Conservation (phyloP, 106 monocot genomes). For the Ottelia alismoides region DNA sequence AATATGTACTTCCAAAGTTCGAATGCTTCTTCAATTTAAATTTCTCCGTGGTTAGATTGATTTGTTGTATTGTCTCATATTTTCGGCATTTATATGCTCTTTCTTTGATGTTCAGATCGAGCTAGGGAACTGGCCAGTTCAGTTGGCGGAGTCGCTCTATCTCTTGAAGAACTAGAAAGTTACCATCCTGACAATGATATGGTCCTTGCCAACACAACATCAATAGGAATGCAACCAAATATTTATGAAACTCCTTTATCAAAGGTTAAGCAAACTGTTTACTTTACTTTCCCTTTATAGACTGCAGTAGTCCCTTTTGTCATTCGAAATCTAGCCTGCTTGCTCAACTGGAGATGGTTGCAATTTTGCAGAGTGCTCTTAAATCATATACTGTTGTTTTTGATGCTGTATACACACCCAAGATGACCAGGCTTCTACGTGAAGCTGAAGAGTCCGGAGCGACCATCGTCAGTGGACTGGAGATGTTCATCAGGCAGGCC, state of each 20-base stretch:
- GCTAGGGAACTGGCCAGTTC: conserved; percentile 48
- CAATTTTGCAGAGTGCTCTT: conserved; percentile 42
- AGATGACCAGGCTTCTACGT: too few relatives aligned
- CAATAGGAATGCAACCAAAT: too few relatives aligned
- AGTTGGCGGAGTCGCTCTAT: conserved; percentile 57
- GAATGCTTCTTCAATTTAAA: too few relatives aligned
- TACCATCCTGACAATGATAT: conserved; percentile 61
- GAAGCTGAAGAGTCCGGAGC: conserved; percentile 65
- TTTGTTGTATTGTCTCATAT: too few relatives aligned
- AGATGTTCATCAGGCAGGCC: conserved; percentile 85
- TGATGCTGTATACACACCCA: conserved; percentile 77
- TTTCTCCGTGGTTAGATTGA: too few relatives aligned
- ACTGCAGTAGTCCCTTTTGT: too few relatives aligned
- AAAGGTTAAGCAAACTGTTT: conserved; percentile 50
- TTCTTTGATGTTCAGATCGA: conserved; percentile 27
- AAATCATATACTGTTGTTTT: conserved; percentile 50
- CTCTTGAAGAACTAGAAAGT: conserved; percentile 46
- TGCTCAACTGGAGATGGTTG: too few relatives aligned
- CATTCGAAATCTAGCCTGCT: too few relatives aligned
- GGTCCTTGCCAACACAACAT: conserved; percentile 76
- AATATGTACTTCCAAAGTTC: too few relatives aligned
- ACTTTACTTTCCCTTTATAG: too few relatives aligned
- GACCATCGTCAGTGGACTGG: conserved; percentile 48
- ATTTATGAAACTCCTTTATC: conserved; percentile 55
- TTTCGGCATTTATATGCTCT: too few relatives aligned